phyloP scores from a whole-genome alignment of 2,329 filamentous ascomycete species.

The Fusarium pseudonygamai region DNA sequence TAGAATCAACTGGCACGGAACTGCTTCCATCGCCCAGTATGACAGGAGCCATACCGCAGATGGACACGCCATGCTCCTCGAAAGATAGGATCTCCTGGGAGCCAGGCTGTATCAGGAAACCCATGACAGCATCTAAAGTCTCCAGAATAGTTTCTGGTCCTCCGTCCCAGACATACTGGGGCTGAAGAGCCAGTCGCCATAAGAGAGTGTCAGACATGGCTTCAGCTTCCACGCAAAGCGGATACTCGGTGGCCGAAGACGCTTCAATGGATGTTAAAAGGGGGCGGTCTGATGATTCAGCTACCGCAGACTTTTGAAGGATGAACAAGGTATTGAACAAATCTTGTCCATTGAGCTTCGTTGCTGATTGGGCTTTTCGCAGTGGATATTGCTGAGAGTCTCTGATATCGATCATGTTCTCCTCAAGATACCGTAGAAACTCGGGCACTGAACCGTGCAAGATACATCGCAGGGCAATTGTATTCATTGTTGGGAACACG shows the following conservation, averaged over 20 bases:
- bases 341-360: slow-evolving; percentile 47
- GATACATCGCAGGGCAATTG: slow-evolving; percentile 77
- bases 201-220: slow-evolving; percentile 61
- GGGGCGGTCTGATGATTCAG: neutral
- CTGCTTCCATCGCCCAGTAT: neutral
- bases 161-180: slow-evolving; percentile 57
- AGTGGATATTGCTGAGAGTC: slow-evolving; percentile 82
- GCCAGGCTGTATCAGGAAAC: slow-evolving; percentile 61
- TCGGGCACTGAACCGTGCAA: slow-evolving; percentile 73
- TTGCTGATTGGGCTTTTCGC: slow-evolving; percentile 67
- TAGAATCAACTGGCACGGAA: neutral
- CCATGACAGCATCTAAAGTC: slow-evolving; percentile 68
- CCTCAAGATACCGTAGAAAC: slow-evolving; percentile 79
- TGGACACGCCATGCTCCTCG: slow-evolving; percentile 59
- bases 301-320: slow-evolving; percentile 54
- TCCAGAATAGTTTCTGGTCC: slow-evolving; percentile 63
- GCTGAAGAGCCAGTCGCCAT: slow-evolving; percentile 79
- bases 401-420: slow-evolving; percentile 71
- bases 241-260: slow-evolving; percentile 78
- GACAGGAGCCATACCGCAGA: slow-evolving; percentile 68
- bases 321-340: slow-evolving; percentile 68
- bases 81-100: slow-evolving; percentile 65
- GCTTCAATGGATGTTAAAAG: slow-evolving; percentile 73
- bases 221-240: slow-evolving; percentile 85
- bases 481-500: slow-evolving; percentile 94